Base-by-base conservation (phyloP, 1,139 yeast genomes). In the Scheffersomyces segobiensis region DNA sequence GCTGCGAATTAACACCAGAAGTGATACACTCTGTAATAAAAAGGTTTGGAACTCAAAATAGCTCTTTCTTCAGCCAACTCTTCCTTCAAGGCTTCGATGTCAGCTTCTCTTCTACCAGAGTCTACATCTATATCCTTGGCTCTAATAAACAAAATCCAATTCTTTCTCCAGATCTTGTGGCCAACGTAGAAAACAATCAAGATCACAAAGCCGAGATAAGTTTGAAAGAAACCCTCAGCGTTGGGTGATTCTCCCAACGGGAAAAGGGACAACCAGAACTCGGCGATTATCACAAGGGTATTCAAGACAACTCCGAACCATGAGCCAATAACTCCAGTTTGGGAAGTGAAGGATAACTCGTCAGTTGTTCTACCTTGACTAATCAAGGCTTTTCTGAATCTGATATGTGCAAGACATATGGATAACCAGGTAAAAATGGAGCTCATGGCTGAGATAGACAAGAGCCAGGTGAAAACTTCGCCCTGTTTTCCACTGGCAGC, bases 61-160 rank as follows among this genome's bases (percentile, higher is more conserved):
- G 83, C 87, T 64, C 76, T 83, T 73, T 87, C 91, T 69, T 85
- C 87, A 32, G 83, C 83, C 67, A 87, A 75, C 72, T 88, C 92
- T 73, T 87, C 89, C 71, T 81, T 86, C 68, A 87, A 77, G 53
- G 86, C 78, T 62, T 87, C 91, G 67, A 87, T 72, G 69, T 88
- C 92, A 58, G 85, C 73, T 63, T 84, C 88, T 71, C 87, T 83
- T 84, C 92, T 86, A 67, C 91, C 92, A 19, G 89, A 79, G 64
- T 87, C 90, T 60, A 88, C 73, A 70, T 88, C 92, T 65, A 88
- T 83, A 56, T 86, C 85, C 52, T 73, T 69, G 46, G 85, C 79
- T 58, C 80, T 76, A 63, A 83, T 76, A 64, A 73, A 77, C 17
- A 84, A 59, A 18, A 63, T 66, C 67, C 67, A 77, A 67, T 78